Evolutionary conservation across 768 basidiomycete genomes (phyloP).

Genomic region (Suillus clintonianus): DNA sequence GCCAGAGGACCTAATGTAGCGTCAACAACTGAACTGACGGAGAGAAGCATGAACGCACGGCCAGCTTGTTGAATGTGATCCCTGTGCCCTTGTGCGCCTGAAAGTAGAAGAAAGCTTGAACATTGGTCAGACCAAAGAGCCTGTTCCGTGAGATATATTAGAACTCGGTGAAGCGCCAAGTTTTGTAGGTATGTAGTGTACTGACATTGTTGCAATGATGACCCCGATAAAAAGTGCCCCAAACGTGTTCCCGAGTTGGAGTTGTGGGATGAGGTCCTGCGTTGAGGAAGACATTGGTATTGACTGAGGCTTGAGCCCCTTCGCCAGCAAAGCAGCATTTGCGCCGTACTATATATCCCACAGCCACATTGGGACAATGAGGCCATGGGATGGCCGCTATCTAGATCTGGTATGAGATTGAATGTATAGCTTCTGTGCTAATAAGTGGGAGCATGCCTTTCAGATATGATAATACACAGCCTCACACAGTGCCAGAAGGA

Average conservation of each 20-base stretch:
- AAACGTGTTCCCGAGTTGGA: background rate
- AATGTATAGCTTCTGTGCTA: background rate
- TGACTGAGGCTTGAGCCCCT: background rate
- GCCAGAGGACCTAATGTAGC: background rate
- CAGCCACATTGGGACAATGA: background rate
- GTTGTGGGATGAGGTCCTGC: background rate
- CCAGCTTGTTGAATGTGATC: background rate
- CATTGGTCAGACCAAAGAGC: background rate
- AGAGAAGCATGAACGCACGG: background rate
- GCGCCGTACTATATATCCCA: background rate
- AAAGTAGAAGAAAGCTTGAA: constrained; percentile 2
- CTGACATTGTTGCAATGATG: background rate
- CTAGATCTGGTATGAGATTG: background rate
- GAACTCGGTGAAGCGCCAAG: no score
- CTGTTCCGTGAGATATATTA: background rate
- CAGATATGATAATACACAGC: background rate
- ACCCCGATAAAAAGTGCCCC: background rate
- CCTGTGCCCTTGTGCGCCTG: background rate
- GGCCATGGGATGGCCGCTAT: background rate
- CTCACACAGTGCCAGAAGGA: background rate
- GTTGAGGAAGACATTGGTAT: background rate
- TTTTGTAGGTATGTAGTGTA: background rate
- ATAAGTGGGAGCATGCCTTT: background rate
- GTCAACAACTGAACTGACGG: background rate
- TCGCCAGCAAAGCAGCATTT: background rate